Evolutionary conservation across 306 rosid species (phyloP), one percentile per base, ranked within the genome.

Genomic region (Senna siamea): DNA sequence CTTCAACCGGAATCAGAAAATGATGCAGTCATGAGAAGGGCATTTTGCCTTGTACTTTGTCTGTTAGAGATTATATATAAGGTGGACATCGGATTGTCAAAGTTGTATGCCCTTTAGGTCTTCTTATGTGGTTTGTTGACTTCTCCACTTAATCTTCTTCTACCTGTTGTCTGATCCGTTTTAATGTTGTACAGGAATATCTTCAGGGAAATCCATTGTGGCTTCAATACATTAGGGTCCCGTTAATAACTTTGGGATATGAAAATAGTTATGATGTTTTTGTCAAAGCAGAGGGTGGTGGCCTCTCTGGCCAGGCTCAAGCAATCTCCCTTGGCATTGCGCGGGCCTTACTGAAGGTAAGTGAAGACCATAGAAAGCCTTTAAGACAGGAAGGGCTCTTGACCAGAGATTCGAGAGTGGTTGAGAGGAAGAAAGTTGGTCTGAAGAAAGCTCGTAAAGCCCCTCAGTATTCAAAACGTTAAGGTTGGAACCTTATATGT

Each of bases 401-500:
- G 78, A 93, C 98, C 35, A 91, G 98, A 76, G 98, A 93, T 85
- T 56, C 98, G 19, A 91, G 98, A 87, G 81, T 88, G 20, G 98
- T 94, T 78, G 98, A 94, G 87, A 89, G 98, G 89, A 94, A 94
- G 95, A 94, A 94, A 79, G 73, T 80, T 38, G 97, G 98, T 85
- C 90, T 94, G 66, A 84, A 92, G 90, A 94, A 94, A 85, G 98
- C 98, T 72, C 98, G 98, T 20, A 92, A 94, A 89, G 97, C 98
- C 19, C 98, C 98, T 23, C 98, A 94, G 72, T 94, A 68, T 85
- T 94, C 98, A 64, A 94, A 94, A 56, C 97, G 98, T 87, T 94
- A 80, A 88, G 78, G 84, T 83, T 65, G 60, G 67, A 34, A 66
- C 56, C 51, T 61, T 19, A 22, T 78, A 41, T 74, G 72, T 74